Conservation (phyloP, 2,329 filamentous ascomycete genomes). For the Raffaelea ambrosiae region DNA sequence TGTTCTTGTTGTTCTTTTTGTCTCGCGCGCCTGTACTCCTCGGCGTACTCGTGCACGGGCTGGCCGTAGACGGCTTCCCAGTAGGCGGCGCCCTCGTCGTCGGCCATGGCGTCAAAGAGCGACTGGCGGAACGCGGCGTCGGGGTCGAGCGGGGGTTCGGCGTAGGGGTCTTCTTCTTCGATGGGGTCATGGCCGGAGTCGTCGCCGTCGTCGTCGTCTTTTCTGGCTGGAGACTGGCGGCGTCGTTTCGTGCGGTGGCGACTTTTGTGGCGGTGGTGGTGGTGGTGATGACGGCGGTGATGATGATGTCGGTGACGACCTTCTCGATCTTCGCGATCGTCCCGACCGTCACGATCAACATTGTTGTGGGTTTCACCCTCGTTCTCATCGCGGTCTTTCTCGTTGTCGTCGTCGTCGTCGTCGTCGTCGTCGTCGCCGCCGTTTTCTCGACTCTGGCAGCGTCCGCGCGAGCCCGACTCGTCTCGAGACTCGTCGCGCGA, state of each 20-base stretch:
- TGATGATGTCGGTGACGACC: constrained; percentile 1
- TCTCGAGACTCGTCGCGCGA: no score
- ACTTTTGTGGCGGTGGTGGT: constrained; percentile 13
- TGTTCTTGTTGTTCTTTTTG: constrained; percentile 23
- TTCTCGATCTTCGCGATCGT: background rate
- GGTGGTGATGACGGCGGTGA: constrained; percentile 7
- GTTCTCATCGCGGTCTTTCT: background rate
- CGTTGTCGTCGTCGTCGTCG: background rate
- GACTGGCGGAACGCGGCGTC: constrained; percentile 82
- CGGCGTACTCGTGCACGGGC: constrained; percentile 56
- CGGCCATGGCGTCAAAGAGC: constrained; percentile 91
- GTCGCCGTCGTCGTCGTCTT: background rate
- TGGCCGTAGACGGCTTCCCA: constrained; percentile 98
- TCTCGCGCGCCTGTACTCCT: constrained; percentile 4
- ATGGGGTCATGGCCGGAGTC: background rate
- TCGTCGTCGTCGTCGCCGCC: background rate
- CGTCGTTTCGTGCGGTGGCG: constrained; percentile 18
- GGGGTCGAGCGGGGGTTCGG: constrained; percentile 46
- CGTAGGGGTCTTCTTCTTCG: constrained; percentile 30
- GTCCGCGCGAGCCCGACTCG: background rate
- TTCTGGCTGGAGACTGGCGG: constrained; percentile 15
- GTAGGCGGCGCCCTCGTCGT: constrained; percentile 90
- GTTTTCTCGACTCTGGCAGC: background rate
- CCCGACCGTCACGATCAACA: no score
- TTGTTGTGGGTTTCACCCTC: no score